Evolutionary conservation across 768 basidiomycete genomes (phyloP).

Genomic region (Tylopilus cervinicoccineus): DNA sequence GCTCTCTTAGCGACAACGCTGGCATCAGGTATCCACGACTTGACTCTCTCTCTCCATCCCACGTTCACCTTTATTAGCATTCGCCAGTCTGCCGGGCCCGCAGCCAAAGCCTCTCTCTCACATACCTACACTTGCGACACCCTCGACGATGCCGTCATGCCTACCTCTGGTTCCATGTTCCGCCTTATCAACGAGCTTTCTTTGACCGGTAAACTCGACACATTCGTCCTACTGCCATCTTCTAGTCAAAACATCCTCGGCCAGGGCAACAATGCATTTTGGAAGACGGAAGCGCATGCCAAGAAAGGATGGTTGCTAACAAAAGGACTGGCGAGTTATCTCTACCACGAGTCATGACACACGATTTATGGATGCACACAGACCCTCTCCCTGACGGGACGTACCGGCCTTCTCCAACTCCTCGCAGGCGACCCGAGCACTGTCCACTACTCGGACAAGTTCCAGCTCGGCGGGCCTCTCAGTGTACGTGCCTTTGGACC

Average conservation of each 20-base stretch:
- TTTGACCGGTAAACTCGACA: slow-evolving; percentile 18
- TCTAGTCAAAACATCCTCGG: slow-evolving; percentile 13
- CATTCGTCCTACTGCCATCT: slow-evolving; percentile 8
- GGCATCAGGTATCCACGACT: slow-evolving; percentile 61
- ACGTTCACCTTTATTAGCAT: slow-evolving; percentile 47
- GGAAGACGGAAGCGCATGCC: slow-evolving; percentile 21
- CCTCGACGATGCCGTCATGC: slow-evolving; percentile 25
- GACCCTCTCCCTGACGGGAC: slow-evolving; percentile 72
- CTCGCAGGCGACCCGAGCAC: slow-evolving; percentile 42
- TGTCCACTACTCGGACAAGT: slow-evolving; percentile 72
- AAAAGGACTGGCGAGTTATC: slow-evolving; percentile 20
- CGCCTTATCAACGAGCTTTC: slow-evolving; percentile 22
- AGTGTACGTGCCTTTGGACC: slow-evolving; percentile 74
- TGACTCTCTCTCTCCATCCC: background rate
- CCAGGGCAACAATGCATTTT: slow-evolving; percentile 24
- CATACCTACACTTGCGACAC: slow-evolving; percentile 70
- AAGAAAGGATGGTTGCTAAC: slow-evolving; percentile 24
- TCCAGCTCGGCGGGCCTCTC: slow-evolving; percentile 90
- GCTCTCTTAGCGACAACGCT: slow-evolving; percentile 66
- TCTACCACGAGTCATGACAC: background rate
- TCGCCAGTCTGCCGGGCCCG: slow-evolving; percentile 76
- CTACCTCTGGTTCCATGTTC: slow-evolving; percentile 21
- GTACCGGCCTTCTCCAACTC: slow-evolving; percentile 68
- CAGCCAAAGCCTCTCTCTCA: slow-evolving; percentile 77
- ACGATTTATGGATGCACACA: slow-evolving; percentile 29